phyloP scores from a whole-genome alignment of 1,284 basidiomycete genomes.

The Lentinus polychrous region DNA sequence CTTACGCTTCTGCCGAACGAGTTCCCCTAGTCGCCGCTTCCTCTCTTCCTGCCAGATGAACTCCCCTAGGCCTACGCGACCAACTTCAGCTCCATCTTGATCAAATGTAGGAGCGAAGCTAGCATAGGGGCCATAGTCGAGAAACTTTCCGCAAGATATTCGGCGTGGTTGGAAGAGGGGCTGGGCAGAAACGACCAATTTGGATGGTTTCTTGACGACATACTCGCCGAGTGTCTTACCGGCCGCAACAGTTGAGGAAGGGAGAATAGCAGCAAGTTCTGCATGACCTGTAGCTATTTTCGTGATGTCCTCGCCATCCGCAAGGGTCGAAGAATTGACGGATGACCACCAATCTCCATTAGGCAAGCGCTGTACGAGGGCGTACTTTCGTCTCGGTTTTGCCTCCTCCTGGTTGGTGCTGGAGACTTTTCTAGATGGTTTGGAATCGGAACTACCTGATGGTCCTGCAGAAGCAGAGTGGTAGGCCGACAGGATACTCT shows the following conservation, averaged over 20 bases:
- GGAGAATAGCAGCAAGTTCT: conserved; percentile 66
- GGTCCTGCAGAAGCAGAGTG: conserved; percentile 20
- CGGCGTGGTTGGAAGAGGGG: conserved; percentile 38
- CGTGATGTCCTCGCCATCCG: conserved; percentile 36
- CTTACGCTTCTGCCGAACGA: conserved; percentile 19
- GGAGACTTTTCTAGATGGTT: conserved; percentile 15
- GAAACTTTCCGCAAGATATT: conserved; percentile 55
- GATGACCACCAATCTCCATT: conserved; percentile 73
- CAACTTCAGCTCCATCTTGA: conserved; percentile 62
- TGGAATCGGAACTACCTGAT: conserved; percentile 16
- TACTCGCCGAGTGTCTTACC: conserved; percentile 30
- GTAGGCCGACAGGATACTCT: conserved; percentile 35
- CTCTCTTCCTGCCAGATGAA: conserved; percentile 35
- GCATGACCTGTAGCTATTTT: conserved; percentile 56
- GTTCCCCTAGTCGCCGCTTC: conserved; percentile 18
- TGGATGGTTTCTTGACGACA: conserved; percentile 17
- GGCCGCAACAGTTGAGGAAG: conserved; percentile 30
- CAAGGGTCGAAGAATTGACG: conserved; percentile 41
- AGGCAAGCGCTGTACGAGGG: conserved; percentile 70
- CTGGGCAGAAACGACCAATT: conserved; percentile 26
- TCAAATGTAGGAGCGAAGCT: conserved; percentile 75
- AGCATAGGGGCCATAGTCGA: conserved; percentile 69
- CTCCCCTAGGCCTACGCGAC: conserved; percentile 51
- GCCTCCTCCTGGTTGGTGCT: conserved; percentile 14
- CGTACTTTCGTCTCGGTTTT: conserved; percentile 44